Conservation (phyloP, 2,329 filamentous ascomycete species). For the Xylaria sp. region DNA sequence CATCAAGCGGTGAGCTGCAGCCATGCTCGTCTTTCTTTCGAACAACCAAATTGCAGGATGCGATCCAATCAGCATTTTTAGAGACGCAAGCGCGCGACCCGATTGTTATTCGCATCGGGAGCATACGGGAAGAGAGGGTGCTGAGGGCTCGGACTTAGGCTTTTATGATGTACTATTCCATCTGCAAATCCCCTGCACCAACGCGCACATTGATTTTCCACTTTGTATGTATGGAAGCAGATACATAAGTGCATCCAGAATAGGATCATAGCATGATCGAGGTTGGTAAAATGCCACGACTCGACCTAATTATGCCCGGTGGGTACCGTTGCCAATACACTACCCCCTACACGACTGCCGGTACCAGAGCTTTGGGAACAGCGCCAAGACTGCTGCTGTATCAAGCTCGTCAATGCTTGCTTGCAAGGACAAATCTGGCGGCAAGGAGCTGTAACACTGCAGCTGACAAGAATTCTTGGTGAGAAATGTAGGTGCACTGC, state of each 20-base stretch:
- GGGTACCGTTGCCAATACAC: conserved; percentile 17
- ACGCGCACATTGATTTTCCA: neutral
- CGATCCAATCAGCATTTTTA: conserved; percentile 24
- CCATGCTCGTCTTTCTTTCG: conserved; percentile 22
- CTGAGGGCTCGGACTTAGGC: neutral
- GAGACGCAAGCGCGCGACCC: conserved; percentile 26
- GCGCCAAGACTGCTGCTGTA: conserved; percentile 24
- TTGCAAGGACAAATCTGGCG: conserved; percentile 12
- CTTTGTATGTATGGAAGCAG: neutral
- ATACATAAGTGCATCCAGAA: conserved; percentile 5
- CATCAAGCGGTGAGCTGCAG: conserved; percentile 36
- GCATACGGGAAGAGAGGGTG: neutral
- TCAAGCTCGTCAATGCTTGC: conserved; percentile 1
- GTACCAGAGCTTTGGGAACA: conserved; percentile 30
- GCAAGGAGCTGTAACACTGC: conserved; percentile 26
- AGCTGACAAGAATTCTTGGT: neutral
- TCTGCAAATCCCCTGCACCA: neutral
- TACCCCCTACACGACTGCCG: conserved; percentile 19
- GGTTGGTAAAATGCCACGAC: neutral
- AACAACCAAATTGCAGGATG: conserved; percentile 17
- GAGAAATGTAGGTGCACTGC: neutral
- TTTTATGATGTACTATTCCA: conserved; percentile 1
- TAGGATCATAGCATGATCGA: conserved; percentile 10
- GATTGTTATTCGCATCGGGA: conserved; percentile 1
- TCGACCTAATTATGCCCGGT: conserved; percentile 8